A percentile compares a stretch with the other conserved stretches of the same genome.
These are phyloP conservation scores for Hansenula anomala DNA, from an alignment of 1,139 yeast species.

Conservation along the genomic window DNA sequence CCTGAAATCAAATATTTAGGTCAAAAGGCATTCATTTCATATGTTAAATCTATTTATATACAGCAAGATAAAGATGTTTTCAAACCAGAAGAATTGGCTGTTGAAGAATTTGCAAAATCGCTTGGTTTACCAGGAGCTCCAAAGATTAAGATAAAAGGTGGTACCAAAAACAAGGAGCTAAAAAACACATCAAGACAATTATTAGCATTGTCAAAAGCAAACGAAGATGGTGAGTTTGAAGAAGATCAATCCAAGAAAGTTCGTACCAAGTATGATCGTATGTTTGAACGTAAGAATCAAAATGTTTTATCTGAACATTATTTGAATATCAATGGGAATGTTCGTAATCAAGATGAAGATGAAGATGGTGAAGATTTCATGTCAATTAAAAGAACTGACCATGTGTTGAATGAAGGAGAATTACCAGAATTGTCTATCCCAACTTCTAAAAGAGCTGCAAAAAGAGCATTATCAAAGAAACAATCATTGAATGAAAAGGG, in stretches of 20 bases:
- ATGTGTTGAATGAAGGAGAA: conserved; percentile 59
- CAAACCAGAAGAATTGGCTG: conserved; percentile 67
- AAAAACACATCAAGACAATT: conserved; percentile 81
- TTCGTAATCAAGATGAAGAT: conserved; percentile 31
- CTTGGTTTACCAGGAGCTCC: conserved; percentile 97
- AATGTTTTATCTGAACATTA: conserved; percentile 88
- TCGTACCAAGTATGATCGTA: conserved; percentile 87
- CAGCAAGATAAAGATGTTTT: conserved; percentile 88
- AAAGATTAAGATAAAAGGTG: conserved; percentile 67
- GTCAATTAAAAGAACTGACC: conserved; percentile 73
- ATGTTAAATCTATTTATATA: conserved; percentile 75
- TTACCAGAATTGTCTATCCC: conserved; percentile 57
- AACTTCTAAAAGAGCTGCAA: conserved; percentile 81
- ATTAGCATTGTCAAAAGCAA: conserved; percentile 48
- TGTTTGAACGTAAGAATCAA: conserved; percentile 95
- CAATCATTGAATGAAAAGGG: conserved; percentile 61
- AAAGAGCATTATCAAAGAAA: conserved; percentile 85
- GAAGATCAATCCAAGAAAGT: conserved; percentile 42
- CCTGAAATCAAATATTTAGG: conserved; percentile 91
- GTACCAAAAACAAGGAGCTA: conserved; percentile 54
- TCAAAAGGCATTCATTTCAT: conserved; percentile 92
- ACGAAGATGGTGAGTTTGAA: conserved; percentile 61
- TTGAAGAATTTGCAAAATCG: conserved; percentile 81
- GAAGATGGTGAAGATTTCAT: conserved; percentile 76
- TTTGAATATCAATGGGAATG: conserved; percentile 53